These are phyloP conservation scores for Calocybe cyanea DNA, from an alignment of 768 basidiomycete species.

Conservation along the genomic window DNA sequence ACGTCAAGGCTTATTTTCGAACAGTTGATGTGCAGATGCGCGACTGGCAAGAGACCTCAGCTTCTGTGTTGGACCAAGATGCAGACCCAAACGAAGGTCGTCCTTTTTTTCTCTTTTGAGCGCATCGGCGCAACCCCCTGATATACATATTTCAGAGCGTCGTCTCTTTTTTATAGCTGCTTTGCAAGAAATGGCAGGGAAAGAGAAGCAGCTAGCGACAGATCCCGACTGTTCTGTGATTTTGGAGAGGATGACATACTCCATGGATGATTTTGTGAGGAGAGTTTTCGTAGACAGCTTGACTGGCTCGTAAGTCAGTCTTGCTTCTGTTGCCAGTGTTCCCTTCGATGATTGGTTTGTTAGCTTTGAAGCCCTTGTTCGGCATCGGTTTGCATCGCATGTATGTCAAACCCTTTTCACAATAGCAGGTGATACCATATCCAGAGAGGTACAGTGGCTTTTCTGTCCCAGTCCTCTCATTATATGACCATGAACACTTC, in stretches of 20 bases:
- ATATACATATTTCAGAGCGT: slow-evolving; percentile 61
- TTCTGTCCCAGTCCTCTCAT: slow-evolving; percentile 60
- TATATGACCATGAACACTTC: slow-evolving; percentile 47
- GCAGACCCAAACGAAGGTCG: slow-evolving; percentile 70
- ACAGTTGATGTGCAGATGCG: slow-evolving; percentile 85
- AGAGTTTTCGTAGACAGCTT: slow-evolving; percentile 87
- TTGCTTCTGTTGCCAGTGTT: not conserved
- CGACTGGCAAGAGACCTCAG: slow-evolving; percentile 70
- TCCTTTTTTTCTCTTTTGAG: not conserved
- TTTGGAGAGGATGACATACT: slow-evolving; percentile 84
- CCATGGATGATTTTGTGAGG: slow-evolving; percentile 95
- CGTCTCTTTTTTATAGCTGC: slow-evolving; percentile 80
- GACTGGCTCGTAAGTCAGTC: slow-evolving; percentile 70
- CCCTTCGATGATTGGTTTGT: not conserved
- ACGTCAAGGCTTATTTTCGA: slow-evolving; percentile 90
- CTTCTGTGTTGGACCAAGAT: slow-evolving; percentile 37
- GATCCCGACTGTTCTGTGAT: slow-evolving; percentile 93
- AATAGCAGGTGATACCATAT: slow-evolving; percentile 58
- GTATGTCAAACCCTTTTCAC: slow-evolving; percentile 88
- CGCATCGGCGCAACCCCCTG: no score
- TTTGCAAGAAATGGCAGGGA: slow-evolving; percentile 76
- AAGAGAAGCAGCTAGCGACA: slow-evolving; percentile 87
- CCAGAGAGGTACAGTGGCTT: slow-evolving; percentile 55
- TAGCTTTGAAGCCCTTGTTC: slow-evolving; percentile 62
- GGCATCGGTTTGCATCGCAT: slow-evolving; percentile 92